Percentiles rank a stretch among this genome's conserved stretches.
Evolutionary conservation across 345 rosid genomes (phyloP).

Genomic region (Linum usitatissimum): DNA sequence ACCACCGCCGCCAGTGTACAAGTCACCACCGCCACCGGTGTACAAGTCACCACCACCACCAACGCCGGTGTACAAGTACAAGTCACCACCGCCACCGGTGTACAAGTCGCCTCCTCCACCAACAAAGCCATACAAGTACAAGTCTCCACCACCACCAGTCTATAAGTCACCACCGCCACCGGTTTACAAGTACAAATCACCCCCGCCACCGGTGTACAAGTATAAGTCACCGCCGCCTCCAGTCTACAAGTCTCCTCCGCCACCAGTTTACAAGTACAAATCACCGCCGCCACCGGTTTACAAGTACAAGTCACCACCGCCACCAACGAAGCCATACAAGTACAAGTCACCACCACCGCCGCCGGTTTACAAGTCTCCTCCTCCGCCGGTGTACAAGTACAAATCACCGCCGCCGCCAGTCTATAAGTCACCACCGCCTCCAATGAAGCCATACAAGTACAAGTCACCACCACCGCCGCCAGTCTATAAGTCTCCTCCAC

Average conservation of each 20-base stretch:
- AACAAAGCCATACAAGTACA: neutral
- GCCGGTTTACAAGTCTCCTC: no score
- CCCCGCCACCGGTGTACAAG: neutral
- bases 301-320: conserved; percentile 14
- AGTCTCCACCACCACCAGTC: conserved; percentile 12
- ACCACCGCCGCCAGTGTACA: conserved; percentile 16
- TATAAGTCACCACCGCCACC: neutral
- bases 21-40: conserved; percentile 6
- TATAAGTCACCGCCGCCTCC: conserved; percentile 26
- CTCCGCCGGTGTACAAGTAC: conserved; percentile 9
- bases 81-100: conserved; percentile 26
- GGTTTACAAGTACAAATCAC: conserved; percentile 3
- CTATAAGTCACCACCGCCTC: conserved; percentile 25
- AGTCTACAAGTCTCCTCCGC: conserved; percentile 19
- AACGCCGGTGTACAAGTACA: conserved; percentile 3
- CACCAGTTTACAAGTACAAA: conserved; percentile 18
- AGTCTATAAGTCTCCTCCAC: neutral
- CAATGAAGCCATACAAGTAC: no score
- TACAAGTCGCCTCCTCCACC: conserved; percentile 14
- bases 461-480: neutral
- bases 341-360: conserved; percentile 28
- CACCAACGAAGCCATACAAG: conserved; percentile 11
- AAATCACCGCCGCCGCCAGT: conserved; percentile 29
- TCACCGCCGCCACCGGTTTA: conserved; percentile 13
- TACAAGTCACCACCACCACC: conserved; percentile 20